phyloP scores from a whole-genome alignment of 2,329 filamentous ascomycete genomes.

The Chaetomiaceae sp. region DNA sequence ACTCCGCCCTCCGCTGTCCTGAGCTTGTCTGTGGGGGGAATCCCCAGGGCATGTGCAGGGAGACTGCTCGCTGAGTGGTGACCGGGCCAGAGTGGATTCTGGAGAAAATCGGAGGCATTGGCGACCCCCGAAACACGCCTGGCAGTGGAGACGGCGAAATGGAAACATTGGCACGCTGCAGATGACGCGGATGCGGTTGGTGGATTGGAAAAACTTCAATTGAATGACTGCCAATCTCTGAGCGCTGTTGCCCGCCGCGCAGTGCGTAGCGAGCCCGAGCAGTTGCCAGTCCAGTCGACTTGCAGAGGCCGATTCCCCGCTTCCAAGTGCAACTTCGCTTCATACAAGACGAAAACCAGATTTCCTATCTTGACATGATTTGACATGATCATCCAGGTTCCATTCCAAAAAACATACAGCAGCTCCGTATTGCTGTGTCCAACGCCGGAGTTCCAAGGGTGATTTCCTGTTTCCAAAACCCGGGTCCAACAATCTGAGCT shows the following conservation, averaged over 20 bases:
- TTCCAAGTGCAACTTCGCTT: slow-evolving; percentile 4
- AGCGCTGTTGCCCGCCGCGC: background rate
- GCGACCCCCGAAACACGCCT: background rate
- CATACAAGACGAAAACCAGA: slow-evolving; percentile 5
- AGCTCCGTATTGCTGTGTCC: slow-evolving; percentile 8
- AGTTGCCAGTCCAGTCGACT: background rate
- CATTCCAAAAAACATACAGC: slow-evolving; percentile 8
- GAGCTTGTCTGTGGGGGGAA: too few relatives aligned
- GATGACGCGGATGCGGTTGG: slow-evolving; percentile 1
- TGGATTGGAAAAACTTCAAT: slow-evolving; percentile 15
- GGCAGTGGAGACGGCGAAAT: slow-evolving; percentile 1
- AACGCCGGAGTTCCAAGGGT: slow-evolving; percentile 11
- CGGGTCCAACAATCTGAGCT: slow-evolving; percentile 14
- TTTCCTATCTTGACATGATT: slow-evolving; percentile 12
- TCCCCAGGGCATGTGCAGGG: slow-evolving; percentile 4
- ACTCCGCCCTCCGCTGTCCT: slow-evolving; percentile 11
- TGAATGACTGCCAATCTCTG: slow-evolving; percentile 17
- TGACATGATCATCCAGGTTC: slow-evolving; percentile 9
- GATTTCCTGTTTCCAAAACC: slow-evolving; percentile 1
- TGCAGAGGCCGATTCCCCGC: background rate
- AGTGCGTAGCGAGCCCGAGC: background rate
- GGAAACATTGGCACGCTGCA: slow-evolving; percentile 5
- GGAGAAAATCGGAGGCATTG: slow-evolving; percentile 1
- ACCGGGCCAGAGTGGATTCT: slow-evolving; percentile 2
- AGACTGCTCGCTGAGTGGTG: slow-evolving; percentile 6